Conservation (phyloP, 352 stramenopile genomes). For the Blastocystis sp. region DNA sequence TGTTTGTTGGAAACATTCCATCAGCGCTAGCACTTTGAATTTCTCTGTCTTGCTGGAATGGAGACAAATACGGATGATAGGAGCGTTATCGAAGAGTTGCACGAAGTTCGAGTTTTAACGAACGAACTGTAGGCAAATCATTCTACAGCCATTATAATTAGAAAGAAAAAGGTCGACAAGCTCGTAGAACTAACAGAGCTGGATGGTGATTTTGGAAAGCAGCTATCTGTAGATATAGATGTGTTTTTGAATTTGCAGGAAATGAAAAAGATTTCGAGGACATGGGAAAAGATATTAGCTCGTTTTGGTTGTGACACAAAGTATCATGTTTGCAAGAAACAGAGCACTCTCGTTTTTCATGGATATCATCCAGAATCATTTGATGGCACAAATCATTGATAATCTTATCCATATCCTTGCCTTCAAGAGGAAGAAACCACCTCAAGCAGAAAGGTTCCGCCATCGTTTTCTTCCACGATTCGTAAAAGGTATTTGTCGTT, state of each 20-base stretch:
- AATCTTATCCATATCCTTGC: neutral
- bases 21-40: too few relatives aligned
- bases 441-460: conserved; percentile 38
- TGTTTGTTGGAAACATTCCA: conserved; percentile 1
- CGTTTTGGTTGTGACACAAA: conserved; percentile 31
- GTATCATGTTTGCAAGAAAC: conserved; percentile 25
- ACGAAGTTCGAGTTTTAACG: neutral
- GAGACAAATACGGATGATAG: neutral
- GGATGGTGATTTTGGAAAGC: neutral
- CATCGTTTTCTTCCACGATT: conserved; percentile 20
- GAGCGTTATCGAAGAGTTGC: neutral
- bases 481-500: conserved; percentile 58
- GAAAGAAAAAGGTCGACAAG: neutral
- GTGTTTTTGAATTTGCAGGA: neutral
- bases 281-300: conserved; percentile 28
- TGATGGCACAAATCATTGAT: neutral
- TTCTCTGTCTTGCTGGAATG: too few relatives aligned
- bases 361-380: neutral
- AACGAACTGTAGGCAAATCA: neutral
- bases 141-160: neutral
- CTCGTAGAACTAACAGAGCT: neutral
- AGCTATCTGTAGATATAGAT: neutral
- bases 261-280: neutral
- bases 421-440: conserved; percentile 51
- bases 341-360: neutral